phyloP scores from a whole-genome alignment of 352 stramenopile species.

The Globisporangium uncinulatum region DNA sequence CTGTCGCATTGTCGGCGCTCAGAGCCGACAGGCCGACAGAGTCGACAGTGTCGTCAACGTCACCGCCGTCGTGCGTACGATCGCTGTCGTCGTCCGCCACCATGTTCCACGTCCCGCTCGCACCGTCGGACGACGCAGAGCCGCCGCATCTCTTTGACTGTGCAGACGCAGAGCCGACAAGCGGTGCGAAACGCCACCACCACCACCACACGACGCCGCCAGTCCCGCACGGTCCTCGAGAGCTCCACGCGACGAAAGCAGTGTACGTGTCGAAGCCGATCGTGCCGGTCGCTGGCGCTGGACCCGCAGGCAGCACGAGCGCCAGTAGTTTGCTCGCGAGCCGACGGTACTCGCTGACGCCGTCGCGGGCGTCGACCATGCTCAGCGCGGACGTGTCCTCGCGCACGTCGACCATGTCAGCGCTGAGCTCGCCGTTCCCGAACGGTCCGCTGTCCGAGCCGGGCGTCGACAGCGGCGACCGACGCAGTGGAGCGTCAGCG shows the following conservation, averaged over 20 bases:
- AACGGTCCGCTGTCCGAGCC: slow-evolving; percentile 7
- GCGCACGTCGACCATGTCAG: slow-evolving; percentile 4
- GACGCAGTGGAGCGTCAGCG: too few species aligned
- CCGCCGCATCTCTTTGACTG: slow-evolving; percentile 2
- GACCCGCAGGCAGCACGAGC: background rate
- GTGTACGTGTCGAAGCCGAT: slow-evolving; percentile 62
- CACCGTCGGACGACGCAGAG: slow-evolving; percentile 1
- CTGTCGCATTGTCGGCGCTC: too few species aligned
- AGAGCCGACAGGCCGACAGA: too few species aligned
- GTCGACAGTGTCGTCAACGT: too few species aligned
- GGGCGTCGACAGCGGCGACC: slow-evolving; percentile 11
- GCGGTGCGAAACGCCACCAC: slow-evolving; percentile 28
- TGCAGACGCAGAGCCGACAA: slow-evolving; percentile 19
- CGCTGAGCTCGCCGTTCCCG: slow-evolving; percentile 10
- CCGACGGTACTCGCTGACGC: slow-evolving; percentile 29
- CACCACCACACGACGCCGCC: slow-evolving; percentile 2
- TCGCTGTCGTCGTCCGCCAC: slow-evolving; percentile 15
- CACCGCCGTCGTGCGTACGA: slow-evolving; percentile 2
- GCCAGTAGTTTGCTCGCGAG: slow-evolving; percentile 15
- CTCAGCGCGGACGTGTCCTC: slow-evolving; percentile 2
- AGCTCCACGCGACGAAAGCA: slow-evolving; percentile 62
- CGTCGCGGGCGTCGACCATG: slow-evolving; percentile 9
- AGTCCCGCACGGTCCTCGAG: slow-evolving; percentile 44
- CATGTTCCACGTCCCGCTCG: background rate
- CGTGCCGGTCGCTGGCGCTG: background rate